Evolutionary conservation across 2,329 filamentous ascomycete genomes (phyloP).

Genomic region (Didymellaceae sp.): DNA sequence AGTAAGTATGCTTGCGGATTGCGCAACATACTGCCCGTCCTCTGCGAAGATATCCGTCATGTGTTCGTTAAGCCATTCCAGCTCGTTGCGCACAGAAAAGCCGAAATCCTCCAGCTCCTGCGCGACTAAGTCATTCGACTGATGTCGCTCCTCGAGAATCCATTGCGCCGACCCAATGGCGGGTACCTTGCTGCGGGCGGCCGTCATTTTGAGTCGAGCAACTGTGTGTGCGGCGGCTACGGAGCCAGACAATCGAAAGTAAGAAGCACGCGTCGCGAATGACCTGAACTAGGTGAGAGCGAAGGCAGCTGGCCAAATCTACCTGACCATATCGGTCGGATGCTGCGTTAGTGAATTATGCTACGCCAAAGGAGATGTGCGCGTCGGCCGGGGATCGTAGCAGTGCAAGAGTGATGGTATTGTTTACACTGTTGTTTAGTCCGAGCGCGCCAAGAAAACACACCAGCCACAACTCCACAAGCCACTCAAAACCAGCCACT

Average conservation of each 20-base stretch:
- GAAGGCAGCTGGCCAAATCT: slow-evolving; percentile 10
- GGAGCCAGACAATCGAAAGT: slow-evolving; percentile 2
- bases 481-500: not conserved
- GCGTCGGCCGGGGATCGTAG: slow-evolving; percentile 22
- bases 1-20: slow-evolving; percentile 9
- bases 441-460: slow-evolving; percentile 4
- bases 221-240: slow-evolving; percentile 6
- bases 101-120: slow-evolving; percentile 92
- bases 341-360: slow-evolving; percentile 17
- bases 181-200: slow-evolving; percentile 43
- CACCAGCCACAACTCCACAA: not conserved
- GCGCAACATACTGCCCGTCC: slow-evolving; percentile 76
- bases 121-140: slow-evolving; percentile 75
- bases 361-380: slow-evolving; percentile 19
- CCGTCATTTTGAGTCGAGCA: slow-evolving; percentile 36
- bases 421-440: slow-evolving; percentile 18
- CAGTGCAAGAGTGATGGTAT: slow-evolving; percentile 17
- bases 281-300: slow-evolving; percentile 22
- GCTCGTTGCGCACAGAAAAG: slow-evolving; percentile 88
- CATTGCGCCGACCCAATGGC: slow-evolving; percentile 83
- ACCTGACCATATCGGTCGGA: slow-evolving; percentile 30
- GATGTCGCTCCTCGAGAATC: slow-evolving; percentile 83
- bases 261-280: slow-evolving; percentile 34
- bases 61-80: slow-evolving; percentile 98
- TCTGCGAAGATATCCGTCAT: slow-evolving; percentile 93